Conservation (phyloP, 1,284 basidiomycete genomes). For the Ustilago bromivora region DNA sequence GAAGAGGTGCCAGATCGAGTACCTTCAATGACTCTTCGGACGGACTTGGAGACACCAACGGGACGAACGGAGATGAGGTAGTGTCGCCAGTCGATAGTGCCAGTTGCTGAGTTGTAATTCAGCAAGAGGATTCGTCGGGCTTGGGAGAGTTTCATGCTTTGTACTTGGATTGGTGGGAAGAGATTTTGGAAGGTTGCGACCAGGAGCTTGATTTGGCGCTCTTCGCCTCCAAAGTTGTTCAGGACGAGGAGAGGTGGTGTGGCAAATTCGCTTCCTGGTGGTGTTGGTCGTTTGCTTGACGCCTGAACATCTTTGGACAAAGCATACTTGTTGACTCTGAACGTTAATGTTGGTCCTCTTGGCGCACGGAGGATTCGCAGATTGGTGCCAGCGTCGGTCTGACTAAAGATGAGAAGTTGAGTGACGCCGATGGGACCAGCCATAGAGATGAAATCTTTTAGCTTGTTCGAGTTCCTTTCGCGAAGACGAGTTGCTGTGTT, state of each 20-base stretch:
- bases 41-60: slow-evolving; percentile 89
- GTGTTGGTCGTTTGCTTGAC: slow-evolving; percentile 76
- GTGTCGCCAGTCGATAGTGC: slow-evolving; percentile 92
- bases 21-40: slow-evolving; percentile 88
- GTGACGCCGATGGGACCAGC: slow-evolving; percentile 91
- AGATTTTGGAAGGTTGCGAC: slow-evolving; percentile 89
- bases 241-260: slow-evolving; percentile 81
- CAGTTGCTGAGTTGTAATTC: slow-evolving; percentile 87
- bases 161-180: slow-evolving; percentile 85
- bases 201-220: slow-evolving; percentile 75
- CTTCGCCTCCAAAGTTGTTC: slow-evolving; percentile 78
- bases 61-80: slow-evolving; percentile 95
- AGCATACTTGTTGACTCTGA: slow-evolving; percentile 91
- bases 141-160: slow-evolving; percentile 71
- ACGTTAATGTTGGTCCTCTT: slow-evolving; percentile 91
- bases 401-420: slow-evolving; percentile 86
- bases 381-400: slow-evolving; percentile 76
- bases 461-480: slow-evolving; percentile 89
- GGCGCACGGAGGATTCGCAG: slow-evolving; percentile 90
- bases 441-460: slow-evolving; percentile 94
- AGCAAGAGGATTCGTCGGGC: slow-evolving; percentile 86
- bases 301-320: slow-evolving; percentile 84
- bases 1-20: slow-evolving; percentile 65
- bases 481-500: slow-evolving; percentile 90
- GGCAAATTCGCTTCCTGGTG: slow-evolving; percentile 82